These are phyloP conservation scores for Phaffia australis DNA, from an alignment of 768 basidiomycete species.

Conservation along the genomic window DNA sequence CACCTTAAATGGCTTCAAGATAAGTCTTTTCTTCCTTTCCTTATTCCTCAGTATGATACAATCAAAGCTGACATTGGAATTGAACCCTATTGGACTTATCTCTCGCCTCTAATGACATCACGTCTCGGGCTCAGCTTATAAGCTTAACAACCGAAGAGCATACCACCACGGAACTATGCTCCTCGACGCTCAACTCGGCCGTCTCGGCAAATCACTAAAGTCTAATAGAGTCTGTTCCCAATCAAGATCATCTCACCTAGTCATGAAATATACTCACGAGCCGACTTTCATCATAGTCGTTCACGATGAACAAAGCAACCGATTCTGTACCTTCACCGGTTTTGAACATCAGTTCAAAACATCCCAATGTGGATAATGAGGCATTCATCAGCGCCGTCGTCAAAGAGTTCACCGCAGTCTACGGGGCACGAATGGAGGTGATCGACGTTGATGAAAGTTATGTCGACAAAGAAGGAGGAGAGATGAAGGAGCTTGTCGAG, in stretches of 20 bases:
- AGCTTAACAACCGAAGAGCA: constrained; percentile 76
- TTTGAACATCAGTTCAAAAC: constrained; percentile 59
- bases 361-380: constrained; percentile 51
- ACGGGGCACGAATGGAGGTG: constrained; percentile 23
- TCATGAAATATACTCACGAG: neutral
- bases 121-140: constrained; percentile 97
- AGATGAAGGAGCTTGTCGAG: constrained; percentile 46
- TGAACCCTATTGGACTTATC: neutral
- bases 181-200: constrained; percentile 63
- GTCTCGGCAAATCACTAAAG: constrained; percentile 58
- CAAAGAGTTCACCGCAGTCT: constrained; percentile 48
- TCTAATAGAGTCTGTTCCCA: constrained; percentile 31
- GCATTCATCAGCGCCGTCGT: constrained; percentile 60
- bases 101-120: constrained; percentile 36
- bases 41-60: constrained; percentile 23
- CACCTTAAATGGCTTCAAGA: constrained; percentile 25
- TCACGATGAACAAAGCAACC: constrained; percentile 74
- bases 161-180: constrained; percentile 99
- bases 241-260: neutral
- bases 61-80: neutral
- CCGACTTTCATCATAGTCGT: constrained; percentile 44
- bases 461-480: constrained; percentile 31
- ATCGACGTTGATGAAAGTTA: constrained; percentile 45
- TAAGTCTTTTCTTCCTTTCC: constrained; percentile 25
- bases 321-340: constrained; percentile 88